Conservation (phyloP, 306 rosid species). For the peach (Prunus persica) region Prunus_persica_NCBIv2 NC_034011.1:21060001-21060500, state of each 20-base stretch:
- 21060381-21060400: too few relatives aligned
- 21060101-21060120: neutral
- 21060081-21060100: neutral
- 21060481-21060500: fast-evolving
- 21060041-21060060: neutral
- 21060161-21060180: neutral
- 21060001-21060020: neutral
- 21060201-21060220: neutral
- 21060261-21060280: too few relatives aligned
- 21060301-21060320: too few relatives aligned
- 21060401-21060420: too few relatives aligned
- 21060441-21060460: too few relatives aligned
- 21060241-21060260: too few relatives aligned
- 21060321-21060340: too few relatives aligned
- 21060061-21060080: neutral
- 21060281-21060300: too few relatives aligned
- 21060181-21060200: neutral
- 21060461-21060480: neutral
- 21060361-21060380: too few relatives aligned
- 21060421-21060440: too few relatives aligned
- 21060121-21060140: neutral
- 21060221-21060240: neutral
- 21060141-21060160: neutral
- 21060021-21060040: neutral
- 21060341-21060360: too few relatives aligned